Base-by-base conservation (phyloP, 2,329 filamentous ascomycete species). In the Dothiorella sarmentorum region DNA sequence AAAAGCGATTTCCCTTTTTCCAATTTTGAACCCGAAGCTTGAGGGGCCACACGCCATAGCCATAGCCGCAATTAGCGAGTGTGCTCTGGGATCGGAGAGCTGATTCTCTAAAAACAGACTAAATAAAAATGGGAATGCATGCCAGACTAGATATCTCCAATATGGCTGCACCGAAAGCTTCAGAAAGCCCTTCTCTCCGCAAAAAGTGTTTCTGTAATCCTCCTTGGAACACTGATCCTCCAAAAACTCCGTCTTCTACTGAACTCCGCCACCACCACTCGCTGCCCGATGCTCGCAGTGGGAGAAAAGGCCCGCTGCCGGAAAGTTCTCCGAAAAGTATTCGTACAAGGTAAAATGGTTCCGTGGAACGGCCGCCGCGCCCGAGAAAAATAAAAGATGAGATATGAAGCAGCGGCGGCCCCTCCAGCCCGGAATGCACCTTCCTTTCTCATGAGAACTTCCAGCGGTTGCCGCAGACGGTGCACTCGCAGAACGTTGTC, bases 401-500 rank as follows among this genome's bases (percentile, higher is more conserved):
- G 15, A 3, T 44, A 44, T 24, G 13, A 44, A 18, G 11, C 7
- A 15, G 11, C 18, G 35, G 35, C 22, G 33, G 24, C 33, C 18
- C 20, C n/a, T n/a, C n/a, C n/a, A 22, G 35, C 17, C 33, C 49
- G 20, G n/a, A 20, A 17, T 20, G 7, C 22, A 10, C 10, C 18
- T 35, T 18, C 18, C 49, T 18, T 20, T 26, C 38, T 69, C 64
- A 75, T 56, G 71, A 73, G 63, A 75, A 77, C 67, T 81, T 81
- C 79, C 79, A 81, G 59, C 76, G 69, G 62, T 80, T 74, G 4
- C 78, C 78, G 61, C 79, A 81, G 61, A 77, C 74, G 63, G 75
- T 78, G 68, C 79, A 82, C 70, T 80, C 78, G 69, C 79, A 82
- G 66, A 82, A 82, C 0, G 80, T 82, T 44, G 80, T 82, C 77